Evolutionary conservation across 768 basidiomycete species (phyloP).

Genomic region (Aureoboletus auriporus): DNA sequence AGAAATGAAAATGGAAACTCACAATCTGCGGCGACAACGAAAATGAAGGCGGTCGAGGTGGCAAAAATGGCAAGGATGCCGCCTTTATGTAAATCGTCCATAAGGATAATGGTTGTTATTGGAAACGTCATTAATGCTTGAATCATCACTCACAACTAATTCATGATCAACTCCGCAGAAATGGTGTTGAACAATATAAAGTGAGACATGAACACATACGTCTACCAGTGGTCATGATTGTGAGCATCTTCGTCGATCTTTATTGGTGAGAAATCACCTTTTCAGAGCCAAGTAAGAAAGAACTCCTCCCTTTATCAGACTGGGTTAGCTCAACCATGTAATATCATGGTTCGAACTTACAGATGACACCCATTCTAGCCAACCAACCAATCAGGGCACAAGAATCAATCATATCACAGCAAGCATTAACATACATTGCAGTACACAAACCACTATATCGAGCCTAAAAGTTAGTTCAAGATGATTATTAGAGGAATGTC

Average conservation of each 20-base stretch:
- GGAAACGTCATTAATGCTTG: not conserved
- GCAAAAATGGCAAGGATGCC: not conserved
- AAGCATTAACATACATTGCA: not conserved
- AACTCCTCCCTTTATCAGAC: not conserved
- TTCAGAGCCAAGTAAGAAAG: not conserved
- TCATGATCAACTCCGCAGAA: not conserved
- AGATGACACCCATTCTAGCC: not conserved
- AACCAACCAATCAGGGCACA: not conserved
- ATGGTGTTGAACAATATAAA: not conserved
- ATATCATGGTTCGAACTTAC: not conserved
- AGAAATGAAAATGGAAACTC: not conserved
- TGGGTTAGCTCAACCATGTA: not conserved
- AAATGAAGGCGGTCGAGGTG: not conserved
- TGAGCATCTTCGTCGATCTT: not conserved
- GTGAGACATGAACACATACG: not conserved
- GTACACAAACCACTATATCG: not conserved
- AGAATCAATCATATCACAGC: too few relatives aligned
- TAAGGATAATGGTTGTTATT: not conserved
- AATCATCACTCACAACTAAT: not conserved
- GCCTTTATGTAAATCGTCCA: not conserved
- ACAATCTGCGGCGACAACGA: not conserved
- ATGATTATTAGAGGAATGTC: not conserved
- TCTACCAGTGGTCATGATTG: not conserved
- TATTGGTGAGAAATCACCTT: not conserved
- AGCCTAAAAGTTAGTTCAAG: not conserved